Percentiles rank a stretch among this genome's conserved stretches.
phyloP scores from a whole-genome alignment of 2,329 filamentous ascomycete species.

The Cyanodermella asteris region DNA sequence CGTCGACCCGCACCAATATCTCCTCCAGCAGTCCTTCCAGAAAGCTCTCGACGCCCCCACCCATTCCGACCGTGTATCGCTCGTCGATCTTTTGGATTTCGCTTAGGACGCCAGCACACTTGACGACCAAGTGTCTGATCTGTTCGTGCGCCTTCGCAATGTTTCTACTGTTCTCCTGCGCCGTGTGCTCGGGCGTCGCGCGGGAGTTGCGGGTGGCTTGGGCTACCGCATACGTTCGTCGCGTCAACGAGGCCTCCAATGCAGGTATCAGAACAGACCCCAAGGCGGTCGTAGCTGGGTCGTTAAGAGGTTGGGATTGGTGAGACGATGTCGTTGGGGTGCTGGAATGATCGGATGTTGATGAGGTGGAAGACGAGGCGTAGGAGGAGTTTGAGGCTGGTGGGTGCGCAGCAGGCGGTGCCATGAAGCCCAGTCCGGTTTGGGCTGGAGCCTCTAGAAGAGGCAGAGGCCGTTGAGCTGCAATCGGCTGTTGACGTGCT shows the following conservation, averaged over 20 bases:
- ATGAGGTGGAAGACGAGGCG: no score
- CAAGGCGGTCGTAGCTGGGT: no score
- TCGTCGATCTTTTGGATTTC: slow-evolving; percentile 82
- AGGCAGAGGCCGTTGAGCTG: no score
- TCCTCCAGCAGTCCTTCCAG: slow-evolving; percentile 86
- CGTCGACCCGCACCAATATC: slow-evolving; percentile 76
- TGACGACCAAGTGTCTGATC: slow-evolving; percentile 58
- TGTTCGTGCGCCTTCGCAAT: slow-evolving; percentile 65
- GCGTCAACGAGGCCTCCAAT: slow-evolving; percentile 70
- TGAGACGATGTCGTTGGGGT: slow-evolving; percentile 7
- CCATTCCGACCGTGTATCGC: slow-evolving; percentile 78
- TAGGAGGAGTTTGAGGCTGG: no score
- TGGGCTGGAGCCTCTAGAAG: no score
- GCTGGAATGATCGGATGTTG: no score
- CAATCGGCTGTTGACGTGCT: no score
- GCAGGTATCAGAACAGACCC: slow-evolving; percentile 85
- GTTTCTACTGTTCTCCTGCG: slow-evolving; percentile 31
- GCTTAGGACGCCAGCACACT: slow-evolving; percentile 61
- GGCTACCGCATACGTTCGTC: slow-evolving; percentile 36
- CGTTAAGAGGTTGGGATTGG: no score
- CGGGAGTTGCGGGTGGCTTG: no score
- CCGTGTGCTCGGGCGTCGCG: slow-evolving; percentile 29
- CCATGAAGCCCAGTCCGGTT: no score
- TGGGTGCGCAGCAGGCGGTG: no score
- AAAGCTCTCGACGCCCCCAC: slow-evolving; percentile 68